phyloP scores from a whole-genome alignment of 805 yeast species.

The Sungouiella blattae region DNA sequence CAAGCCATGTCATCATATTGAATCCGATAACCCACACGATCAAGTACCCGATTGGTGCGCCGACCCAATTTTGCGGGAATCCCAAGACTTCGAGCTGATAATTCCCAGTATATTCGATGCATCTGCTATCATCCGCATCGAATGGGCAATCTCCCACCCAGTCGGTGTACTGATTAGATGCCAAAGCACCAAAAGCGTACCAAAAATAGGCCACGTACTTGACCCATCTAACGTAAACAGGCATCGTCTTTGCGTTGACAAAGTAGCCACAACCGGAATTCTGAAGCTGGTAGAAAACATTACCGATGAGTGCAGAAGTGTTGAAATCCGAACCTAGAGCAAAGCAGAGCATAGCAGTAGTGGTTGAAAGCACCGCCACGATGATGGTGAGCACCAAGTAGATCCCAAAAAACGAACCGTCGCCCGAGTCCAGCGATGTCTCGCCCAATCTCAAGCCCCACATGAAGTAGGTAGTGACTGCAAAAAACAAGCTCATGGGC shows the following conservation, averaged over 20 bases:
- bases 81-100: slow-evolving; percentile 57
- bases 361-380: slow-evolving; percentile 53
- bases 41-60: slow-evolving; percentile 58
- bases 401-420: slow-evolving; percentile 45
- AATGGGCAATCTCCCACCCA: slow-evolving; percentile 57
- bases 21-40: slow-evolving; percentile 59
- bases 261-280: slow-evolving; percentile 80
- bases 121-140: slow-evolving; percentile 30
- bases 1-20: slow-evolving; percentile 44
- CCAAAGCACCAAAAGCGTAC: slow-evolving; percentile 70
- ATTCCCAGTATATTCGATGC: slow-evolving; percentile 49
- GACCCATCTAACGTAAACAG: slow-evolving; percentile 84
- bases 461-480: slow-evolving; percentile 70
- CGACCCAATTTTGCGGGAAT: slow-evolving; percentile 59
- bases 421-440: slow-evolving; percentile 6
- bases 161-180: slow-evolving; percentile 62
- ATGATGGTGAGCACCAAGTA: slow-evolving; percentile 60
- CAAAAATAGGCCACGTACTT: slow-evolving; percentile 73
- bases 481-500: slow-evolving; percentile 55
- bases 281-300: slow-evolving; percentile 64
- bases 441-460: slow-evolving; percentile 53
- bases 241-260: slow-evolving; percentile 68
- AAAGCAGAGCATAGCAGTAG: slow-evolving; percentile 51
- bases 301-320: slow-evolving; percentile 57
- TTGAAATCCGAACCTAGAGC: slow-evolving; percentile 61